Evolutionary conservation across 768 basidiomycete genomes (phyloP).

Genomic region (Amanita phalloides): DNA sequence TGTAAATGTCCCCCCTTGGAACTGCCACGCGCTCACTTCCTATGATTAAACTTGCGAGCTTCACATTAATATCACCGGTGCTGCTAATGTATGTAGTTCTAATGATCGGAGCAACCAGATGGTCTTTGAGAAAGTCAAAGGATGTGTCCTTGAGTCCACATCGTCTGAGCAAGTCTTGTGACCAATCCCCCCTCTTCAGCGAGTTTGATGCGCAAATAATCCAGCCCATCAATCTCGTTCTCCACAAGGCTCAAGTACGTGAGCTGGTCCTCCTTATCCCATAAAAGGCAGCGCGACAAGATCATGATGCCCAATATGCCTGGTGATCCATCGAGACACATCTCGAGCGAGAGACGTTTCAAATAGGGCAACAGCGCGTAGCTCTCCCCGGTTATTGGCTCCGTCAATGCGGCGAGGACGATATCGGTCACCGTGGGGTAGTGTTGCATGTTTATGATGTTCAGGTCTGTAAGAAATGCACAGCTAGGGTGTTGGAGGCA

Average conservation of each 20-base stretch:
- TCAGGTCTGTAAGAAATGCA: background rate
- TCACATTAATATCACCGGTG: no score
- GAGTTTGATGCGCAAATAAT: background rate
- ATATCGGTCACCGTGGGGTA: conserved; percentile 1
- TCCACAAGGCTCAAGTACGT: background rate
- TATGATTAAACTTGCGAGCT: no score
- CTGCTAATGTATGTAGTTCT: no score
- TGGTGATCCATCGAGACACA: background rate
- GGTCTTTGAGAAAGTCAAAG: no score
- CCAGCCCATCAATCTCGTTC: background rate
- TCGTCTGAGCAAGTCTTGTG: no score
- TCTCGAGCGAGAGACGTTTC: background rate
- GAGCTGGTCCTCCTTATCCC: background rate
- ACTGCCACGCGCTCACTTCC: no score
- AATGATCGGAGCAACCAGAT: no score
- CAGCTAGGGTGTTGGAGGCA: background rate
- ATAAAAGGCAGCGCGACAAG: background rate
- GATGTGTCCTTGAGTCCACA: no score
- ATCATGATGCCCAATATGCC: background rate
- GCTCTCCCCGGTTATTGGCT: background rate
- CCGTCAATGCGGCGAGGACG: background rate
- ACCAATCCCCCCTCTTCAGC: background rate
- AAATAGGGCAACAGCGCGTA: background rate
- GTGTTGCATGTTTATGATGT: background rate
- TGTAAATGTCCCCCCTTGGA: no score